Evolutionary conservation across 257 asterid species (phyloP), one percentile per base, ranked within the genome.

Genomic region (Solanum habrochaites): DNA sequence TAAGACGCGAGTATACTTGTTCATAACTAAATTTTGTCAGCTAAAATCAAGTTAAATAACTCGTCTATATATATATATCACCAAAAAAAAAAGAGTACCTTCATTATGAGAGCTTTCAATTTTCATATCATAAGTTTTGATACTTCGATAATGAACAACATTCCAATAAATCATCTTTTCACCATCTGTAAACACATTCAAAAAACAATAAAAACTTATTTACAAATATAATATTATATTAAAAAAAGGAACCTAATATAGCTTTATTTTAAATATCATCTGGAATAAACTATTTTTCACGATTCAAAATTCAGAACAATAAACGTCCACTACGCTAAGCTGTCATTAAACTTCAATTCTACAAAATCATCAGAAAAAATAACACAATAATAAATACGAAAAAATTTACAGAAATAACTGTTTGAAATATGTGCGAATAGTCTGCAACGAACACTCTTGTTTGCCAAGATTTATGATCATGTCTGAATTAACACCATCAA

Each of bases 101-200:
- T 66, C 66, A 82, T 89, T 88, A 82, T 92, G 93, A 56, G 92
- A 87, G 73, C 74, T 62, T 29, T 93, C 93, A 2, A 92, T 92
- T n/a, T n/a, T n/a, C n/a, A n/a, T n/a, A n/a, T n/a, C n/a, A n/a
- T n/a, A n/a, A n/a, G n/a, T n/a, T n/a, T n/a, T n/a, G n/a, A n/a
- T n/a, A n/a, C n/a, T n/a, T n/a, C n/a, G n/a, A n/a, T n/a, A n/a
- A n/a, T n/a, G n/a, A n/a, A n/a, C n/a, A n/a, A n/a, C n/a, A n/a
- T n/a, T 21, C 86, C 90, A 32, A 92, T 58, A n/a, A n/a, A 25
- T 90, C 94, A 82, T 90, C 92, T 43, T 83, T 87, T 14, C 78
- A n/a, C 89, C 84, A n/a, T 88, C 94, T 93, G 89, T 90, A 86
- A 23, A 37, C 25, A 43, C 49, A 37, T 25, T 25, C 25, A 32